Evolutionary conservation across 192 early-diverging fungal species (phyloP), one percentile per base, ranked within the genome.

Genomic region (Entomortierella parvispora): DNA sequence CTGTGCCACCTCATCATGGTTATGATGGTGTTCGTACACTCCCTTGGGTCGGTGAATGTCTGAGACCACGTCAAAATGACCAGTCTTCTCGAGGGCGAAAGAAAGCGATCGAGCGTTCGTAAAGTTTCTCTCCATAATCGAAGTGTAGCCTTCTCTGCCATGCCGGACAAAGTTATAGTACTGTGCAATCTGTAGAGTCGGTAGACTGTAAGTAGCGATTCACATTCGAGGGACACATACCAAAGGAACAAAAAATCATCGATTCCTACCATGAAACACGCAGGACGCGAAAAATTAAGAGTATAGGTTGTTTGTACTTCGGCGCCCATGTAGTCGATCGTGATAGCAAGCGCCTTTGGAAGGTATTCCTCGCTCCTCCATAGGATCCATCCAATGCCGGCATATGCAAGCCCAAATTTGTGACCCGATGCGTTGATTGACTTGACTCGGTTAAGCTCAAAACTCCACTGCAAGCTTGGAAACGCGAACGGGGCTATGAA

Each of bases 361-460:
- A 93, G 83, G 62, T 82, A 92, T 50, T 89, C 85, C 20, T 79
- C 55, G 54, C 82, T 79, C 49, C 84, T 83, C 94, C 94, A 95
- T 25, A 95, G 51, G 40, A 87, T 83, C 94, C 94, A 95, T 37
- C 94, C 94, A 50, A 95, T 82, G 47, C 94, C 94, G 5, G 92
- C 86, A 68, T 93, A 93, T 11, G 87, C 84, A 34, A 95, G 84
- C n/a, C 94, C 94, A 82, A 85, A 95, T 75, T 95, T 95, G 88
- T 94, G 93, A 47, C 94, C 93, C 46, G 90, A 91, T 22, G 87
- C 87, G 71, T 94, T 94, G 80, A 95, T 95, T 20, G 90, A 92
- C 8, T 83, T 85, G 14, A 95, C 94, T 15, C 85, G 89, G 3
- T 72, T 68, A 15, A 94, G 81, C 75, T 81, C 65, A 51, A 74